A percentile compares a stretch with the other conserved stretches of the same genome.
phyloP scores from a whole-genome alignment of 2,329 filamentous ascomycete genomes.

The Calonectria naviculata region DNA sequence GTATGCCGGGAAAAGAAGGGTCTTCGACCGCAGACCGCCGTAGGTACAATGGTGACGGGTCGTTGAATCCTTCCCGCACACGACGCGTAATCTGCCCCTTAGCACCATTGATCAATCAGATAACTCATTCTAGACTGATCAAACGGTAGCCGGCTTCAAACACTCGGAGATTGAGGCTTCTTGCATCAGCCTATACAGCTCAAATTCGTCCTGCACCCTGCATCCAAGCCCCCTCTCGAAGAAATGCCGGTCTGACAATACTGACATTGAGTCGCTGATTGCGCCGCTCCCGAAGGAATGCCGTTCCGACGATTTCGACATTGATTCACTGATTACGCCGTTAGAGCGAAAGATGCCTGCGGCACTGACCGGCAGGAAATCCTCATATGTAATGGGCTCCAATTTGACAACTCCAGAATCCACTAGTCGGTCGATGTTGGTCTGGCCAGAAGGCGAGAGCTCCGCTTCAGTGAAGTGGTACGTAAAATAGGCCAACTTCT shows the following conservation, averaged over 20 bases:
- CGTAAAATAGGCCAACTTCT: neutral
- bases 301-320: too few species aligned
- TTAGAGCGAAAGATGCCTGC: neutral
- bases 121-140: neutral
- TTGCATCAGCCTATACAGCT: neutral
- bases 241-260: neutral
- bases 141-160: neutral
- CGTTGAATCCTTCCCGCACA: neutral
- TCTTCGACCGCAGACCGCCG: too few species aligned
- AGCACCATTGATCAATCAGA: neutral
- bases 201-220: too few species aligned
- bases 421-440: too few species aligned
- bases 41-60: too few species aligned
- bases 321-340: neutral
- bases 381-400: neutral
- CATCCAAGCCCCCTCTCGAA: neutral
- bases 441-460: too few species aligned
- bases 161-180: neutral
- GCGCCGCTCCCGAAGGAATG: too few species aligned
- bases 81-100: neutral
- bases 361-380: neutral
- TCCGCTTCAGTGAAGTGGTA: neutral
- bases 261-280: neutral
- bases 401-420: neutral
- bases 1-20: too few species aligned